A percentile compares a stretch with the other conserved stretches of the same genome.
These are phyloP conservation scores for Chaetomiaceae sp. DNA, from an alignment of 2,329 filamentous ascomycete species.

Conservation along the genomic window DNA sequence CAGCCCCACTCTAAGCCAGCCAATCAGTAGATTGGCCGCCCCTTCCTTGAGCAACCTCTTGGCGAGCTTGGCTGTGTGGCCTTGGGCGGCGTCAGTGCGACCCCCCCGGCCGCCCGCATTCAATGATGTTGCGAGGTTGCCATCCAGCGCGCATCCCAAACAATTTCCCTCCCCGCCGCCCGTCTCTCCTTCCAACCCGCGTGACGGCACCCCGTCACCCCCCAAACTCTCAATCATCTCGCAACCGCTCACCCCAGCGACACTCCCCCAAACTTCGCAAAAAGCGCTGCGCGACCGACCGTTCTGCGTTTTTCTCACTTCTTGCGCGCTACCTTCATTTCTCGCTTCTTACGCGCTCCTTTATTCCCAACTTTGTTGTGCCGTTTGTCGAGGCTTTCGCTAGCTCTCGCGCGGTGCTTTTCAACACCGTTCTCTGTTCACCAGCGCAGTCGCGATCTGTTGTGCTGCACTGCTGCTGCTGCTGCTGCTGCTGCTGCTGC, in stretches of 20 bases:
- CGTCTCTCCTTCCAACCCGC: slow-evolving; percentile 23
- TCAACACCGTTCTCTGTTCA: slow-evolving; percentile 7
- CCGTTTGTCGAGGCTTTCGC: slow-evolving; percentile 34
- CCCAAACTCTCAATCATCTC: slow-evolving; percentile 22
- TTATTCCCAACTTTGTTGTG: slow-evolving; percentile 25
- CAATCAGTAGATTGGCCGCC: slow-evolving; percentile 12
- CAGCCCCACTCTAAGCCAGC: slow-evolving; percentile 14
- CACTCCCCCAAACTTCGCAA: slow-evolving; percentile 20
- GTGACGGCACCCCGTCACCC: slow-evolving; percentile 22
- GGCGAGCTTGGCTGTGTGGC: slow-evolving; percentile 17
- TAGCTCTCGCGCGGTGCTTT: slow-evolving; percentile 40
- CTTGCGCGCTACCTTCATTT: slow-evolving; percentile 31
- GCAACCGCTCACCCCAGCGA: slow-evolving; percentile 22
- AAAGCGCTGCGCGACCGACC: slow-evolving; percentile 18
- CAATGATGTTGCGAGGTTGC: slow-evolving; percentile 17
- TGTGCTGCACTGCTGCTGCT: slow-evolving; percentile 15
- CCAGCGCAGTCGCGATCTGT: slow-evolving; percentile 14
- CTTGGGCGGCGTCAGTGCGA: slow-evolving; percentile 21
- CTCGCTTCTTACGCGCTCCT: slow-evolving; percentile 27
- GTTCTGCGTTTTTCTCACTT: slow-evolving; percentile 20
- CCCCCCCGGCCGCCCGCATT: too few species aligned
- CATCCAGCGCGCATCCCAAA: slow-evolving; percentile 23
- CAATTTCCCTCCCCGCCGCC: slow-evolving; percentile 20
- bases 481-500: too few species aligned
- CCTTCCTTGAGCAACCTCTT: slow-evolving; percentile 17